Percentiles rank a stretch among this genome's conserved stretches.
Conservation (phyloP, 2,329 filamentous ascomycete genomes). For the Parastagonospora avenae region DNA sequence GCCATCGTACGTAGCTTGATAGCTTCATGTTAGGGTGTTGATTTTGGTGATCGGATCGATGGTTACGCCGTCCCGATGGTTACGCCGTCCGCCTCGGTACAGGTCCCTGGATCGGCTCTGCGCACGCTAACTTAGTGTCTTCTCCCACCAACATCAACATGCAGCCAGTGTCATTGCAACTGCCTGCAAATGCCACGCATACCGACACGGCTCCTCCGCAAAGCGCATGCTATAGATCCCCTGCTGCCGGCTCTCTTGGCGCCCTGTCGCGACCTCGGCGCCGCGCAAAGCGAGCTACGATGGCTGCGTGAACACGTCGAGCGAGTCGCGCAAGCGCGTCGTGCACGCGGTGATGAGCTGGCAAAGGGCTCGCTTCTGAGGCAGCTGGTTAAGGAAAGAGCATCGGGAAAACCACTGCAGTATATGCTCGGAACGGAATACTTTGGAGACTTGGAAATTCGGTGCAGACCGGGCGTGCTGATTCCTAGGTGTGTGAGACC, state of each 20-base stretch:
- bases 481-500: conserved; percentile 70
- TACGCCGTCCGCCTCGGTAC: no score
- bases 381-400: conserved; percentile 45
- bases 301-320: conserved; percentile 69
- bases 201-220: conserved; percentile 61
- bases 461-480: conserved; percentile 76
- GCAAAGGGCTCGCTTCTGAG: conserved; percentile 27
- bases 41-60: no score
- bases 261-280: conserved; percentile 66
- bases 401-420: conserved; percentile 77
- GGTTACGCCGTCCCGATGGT: no score
- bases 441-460: conserved; percentile 82
- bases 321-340: conserved; percentile 26
- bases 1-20: no score
- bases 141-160: conserved; percentile 6
- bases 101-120: no score
- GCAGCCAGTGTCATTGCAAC: conserved; percentile 25
- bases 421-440: conserved; percentile 88
- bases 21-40: no score
- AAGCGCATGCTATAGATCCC: conserved; percentile 60
- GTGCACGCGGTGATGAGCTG: conserved; percentile 19
- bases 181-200: conserved; percentile 68
- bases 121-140: conserved; percentile 5
- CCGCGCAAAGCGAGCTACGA: conserved; percentile 70
- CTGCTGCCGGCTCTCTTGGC: conserved; percentile 66